Evolutionary conservation across 2,329 filamentous ascomycete species (phyloP), one percentile per base, ranked within the genome.

Genomic region (Anthostomella pinea): DNA sequence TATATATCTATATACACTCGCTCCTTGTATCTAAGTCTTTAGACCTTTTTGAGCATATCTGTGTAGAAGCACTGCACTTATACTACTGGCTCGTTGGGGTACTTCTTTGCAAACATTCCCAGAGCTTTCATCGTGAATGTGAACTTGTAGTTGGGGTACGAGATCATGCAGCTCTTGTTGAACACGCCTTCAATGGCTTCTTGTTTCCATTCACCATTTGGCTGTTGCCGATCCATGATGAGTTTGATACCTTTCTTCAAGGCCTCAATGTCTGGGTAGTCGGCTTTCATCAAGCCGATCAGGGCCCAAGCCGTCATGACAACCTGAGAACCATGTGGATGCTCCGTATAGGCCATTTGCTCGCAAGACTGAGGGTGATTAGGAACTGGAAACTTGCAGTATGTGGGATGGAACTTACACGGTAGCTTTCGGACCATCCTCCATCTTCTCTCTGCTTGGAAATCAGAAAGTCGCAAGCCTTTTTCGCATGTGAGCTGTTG

Each of bases 141-240:
- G 62, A 95, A 93, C 70, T 97, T 98, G 73, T 98, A 98, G 71
- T 98, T 98, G 27, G 91, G 91, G 58, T 98, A 98, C 1, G 88
- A 93, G 49, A 98, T 98, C 88, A 96, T 97, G 72, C 91, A 97
- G 56, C 83, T 93, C 71, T 96, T 95, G 67, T 98, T 98, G 67
- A 98, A 98, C 8, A 98, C 93, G 2, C 93, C 93, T 63, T 98
- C 93, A 53, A 98, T 97, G 1, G 85, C 83, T 64, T 97, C 93
- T 60, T 96, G 90, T 49, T 86, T 60, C 93, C 93, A 98, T 67
- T 96, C 90, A 21, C 93, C 93, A 57, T 95, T 95, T 3, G 71
- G 59, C 62, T 88, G 83, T 68, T 98, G 93, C 31, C 91, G 77
- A 19, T 75, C 67, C 82, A 96, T 91, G 45, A 98, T 77, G 53